These are phyloP conservation scores for Litsea cubeba DNA, from an alignment of 164 flowering plant genomes.

Conservation along the genomic window DNA sequence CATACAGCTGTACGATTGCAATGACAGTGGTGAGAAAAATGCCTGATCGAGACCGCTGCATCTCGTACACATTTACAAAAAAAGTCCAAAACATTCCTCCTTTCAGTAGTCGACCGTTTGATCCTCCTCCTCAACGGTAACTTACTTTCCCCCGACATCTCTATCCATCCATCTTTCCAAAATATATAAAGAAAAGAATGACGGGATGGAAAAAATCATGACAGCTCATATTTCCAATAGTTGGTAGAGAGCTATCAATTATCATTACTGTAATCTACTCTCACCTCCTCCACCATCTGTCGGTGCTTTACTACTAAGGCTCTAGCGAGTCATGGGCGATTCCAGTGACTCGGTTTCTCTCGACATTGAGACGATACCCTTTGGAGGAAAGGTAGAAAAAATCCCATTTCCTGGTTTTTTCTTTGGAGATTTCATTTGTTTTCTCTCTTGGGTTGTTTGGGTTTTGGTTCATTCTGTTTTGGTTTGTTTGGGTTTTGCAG, in stretches of 20 bases:
- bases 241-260: not conserved
- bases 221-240: not conserved
- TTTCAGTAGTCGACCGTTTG: not conserved
- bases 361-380: slow-evolving; percentile 45
- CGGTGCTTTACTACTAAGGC: not conserved
- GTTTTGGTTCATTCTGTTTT: not conserved
- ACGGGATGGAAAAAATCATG: not conserved
- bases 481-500: slow-evolving; percentile 26
- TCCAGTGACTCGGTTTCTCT: slow-evolving; percentile 51
- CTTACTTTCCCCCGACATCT: not conserved
- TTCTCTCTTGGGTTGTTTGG: not conserved
- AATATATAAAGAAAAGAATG: not conserved
- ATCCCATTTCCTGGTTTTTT: slow-evolving; percentile 9
- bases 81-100: not conserved
- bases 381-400: slow-evolving; percentile 48
- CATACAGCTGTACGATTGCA: slow-evolving; percentile 2
- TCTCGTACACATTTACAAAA: not conserved
- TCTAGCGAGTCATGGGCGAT: slow-evolving; percentile 44
- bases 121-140: slow-evolving; percentile 1
- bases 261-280: not conserved
- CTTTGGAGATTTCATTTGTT: slow-evolving; percentile 7
- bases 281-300: not conserved
- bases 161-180: too few relatives aligned
- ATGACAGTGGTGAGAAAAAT: not conserved
- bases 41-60: not conserved